Base-by-base conservation (phyloP, 176 grass and related monocot genomes). In the Zoysia pacifica region DNA sequence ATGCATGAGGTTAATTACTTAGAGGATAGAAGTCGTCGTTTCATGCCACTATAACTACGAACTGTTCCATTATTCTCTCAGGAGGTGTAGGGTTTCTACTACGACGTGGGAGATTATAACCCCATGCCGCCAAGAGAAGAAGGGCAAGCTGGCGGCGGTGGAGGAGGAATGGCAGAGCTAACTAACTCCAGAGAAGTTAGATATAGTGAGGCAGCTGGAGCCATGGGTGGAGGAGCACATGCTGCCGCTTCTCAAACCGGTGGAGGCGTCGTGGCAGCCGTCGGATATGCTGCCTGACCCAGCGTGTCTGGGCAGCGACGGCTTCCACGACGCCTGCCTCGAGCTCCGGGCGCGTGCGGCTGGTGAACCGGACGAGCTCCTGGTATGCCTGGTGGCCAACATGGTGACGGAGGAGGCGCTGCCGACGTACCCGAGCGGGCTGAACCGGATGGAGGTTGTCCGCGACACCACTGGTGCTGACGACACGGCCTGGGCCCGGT, bases 391-490 rank as follows among this genome's bases (percentile, higher is more conserved):
- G 5, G 89, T 95, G 1, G 93, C 81, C 1, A 85, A 95, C 82
- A 86, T 83, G 89, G 76, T 90, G 1, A 95, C 93, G 67, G 93
- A 95, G 86, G 93, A 95, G 93, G 93, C 89, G 67, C 51, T 95
- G 42, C 93, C 93, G 2, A 78, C 89, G 62, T 95, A 95, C 73
- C 89, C 87, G 69, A 95, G 87, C 70, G 74, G 70, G 82, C 77
- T 83, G 20, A 96, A 96, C 85, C 93, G 18, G n/a, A 0, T 88
- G 6, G 82, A 90, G 46, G 87, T 45, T 0, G 90, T 88, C 13
- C 80, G 79, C 3, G 93, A 92, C 6, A 62, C 87, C 75, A 90
- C 89, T 79, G 95, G 95, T 11, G 16, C 14, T 18, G 54, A 58
- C 28, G 28, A 28, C 42, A 78, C 80, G 45, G 80, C 89, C 2